Conservation (phyloP, 1,284 basidiomycete species). For the Ceratobasidium sp. region DNA sequence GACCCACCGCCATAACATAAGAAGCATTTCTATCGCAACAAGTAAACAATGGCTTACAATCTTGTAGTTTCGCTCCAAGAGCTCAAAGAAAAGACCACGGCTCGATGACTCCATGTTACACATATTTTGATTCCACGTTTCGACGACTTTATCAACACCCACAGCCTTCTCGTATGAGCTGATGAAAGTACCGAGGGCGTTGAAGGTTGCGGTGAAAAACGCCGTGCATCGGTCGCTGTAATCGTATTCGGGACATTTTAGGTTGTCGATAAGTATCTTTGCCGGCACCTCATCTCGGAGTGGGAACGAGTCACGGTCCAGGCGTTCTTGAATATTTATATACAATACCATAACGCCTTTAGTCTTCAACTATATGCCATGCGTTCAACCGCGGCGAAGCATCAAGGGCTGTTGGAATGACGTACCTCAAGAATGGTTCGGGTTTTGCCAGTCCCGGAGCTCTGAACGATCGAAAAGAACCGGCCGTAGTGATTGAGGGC, state of each 20-base stretch:
- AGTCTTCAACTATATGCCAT: neutral
- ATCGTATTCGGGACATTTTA: neutral
- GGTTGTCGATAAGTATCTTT: neutral
- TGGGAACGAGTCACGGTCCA: neutral
- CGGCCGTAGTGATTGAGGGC: neutral
- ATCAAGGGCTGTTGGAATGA: neutral
- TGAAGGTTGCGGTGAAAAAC: slow-evolving; percentile 1
- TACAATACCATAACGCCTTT: slow-evolving; percentile 9
- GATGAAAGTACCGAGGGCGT: neutral
- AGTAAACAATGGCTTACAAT: too few relatives aligned
- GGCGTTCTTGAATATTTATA: slow-evolving; percentile 4
- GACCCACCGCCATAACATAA: too few relatives aligned
- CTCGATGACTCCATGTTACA: too few relatives aligned
- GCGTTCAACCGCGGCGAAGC: too few relatives aligned
- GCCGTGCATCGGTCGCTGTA: neutral
- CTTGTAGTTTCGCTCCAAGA: too few relatives aligned
- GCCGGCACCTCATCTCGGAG: neutral
- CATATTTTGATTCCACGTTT: too few relatives aligned
- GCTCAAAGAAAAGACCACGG: too few relatives aligned
- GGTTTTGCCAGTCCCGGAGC: slow-evolving; percentile 29
- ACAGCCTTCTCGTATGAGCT: too few relatives aligned
- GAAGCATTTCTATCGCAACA: too few relatives aligned
- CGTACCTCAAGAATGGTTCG: slow-evolving; percentile 13
- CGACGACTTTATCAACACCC: too few relatives aligned
- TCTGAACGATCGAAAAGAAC: slow-evolving; percentile 24